Percentiles rank a stretch among this genome's conserved stretches.
Conservation (phyloP, 2,329 filamentous ascomycete species). For the Paraphoma chrysanthemicola region DNA sequence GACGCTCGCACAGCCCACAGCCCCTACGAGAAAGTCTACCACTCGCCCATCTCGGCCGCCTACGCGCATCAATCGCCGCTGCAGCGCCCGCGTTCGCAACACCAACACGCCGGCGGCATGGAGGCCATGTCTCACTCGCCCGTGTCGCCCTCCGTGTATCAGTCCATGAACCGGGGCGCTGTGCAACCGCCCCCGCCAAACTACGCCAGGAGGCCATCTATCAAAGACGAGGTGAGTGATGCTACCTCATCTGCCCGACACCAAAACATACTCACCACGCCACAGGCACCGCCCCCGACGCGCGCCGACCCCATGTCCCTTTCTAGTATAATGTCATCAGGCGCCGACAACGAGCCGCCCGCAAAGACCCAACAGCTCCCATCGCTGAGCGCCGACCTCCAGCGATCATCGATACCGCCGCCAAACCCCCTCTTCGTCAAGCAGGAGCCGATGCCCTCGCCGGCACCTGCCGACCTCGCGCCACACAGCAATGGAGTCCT, state of each 20-base stretch:
- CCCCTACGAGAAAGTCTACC: slow-evolving; percentile 48
- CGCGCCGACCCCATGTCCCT: slow-evolving; percentile 94
- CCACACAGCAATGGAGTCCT: slow-evolving; percentile 25
- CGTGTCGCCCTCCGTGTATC: slow-evolving; percentile 46
- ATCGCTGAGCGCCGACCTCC: slow-evolving; percentile 29
- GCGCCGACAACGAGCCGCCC: slow-evolving; percentile 73
- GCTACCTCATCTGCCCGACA: not conserved
- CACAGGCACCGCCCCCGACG: slow-evolving; percentile 69
- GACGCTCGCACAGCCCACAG: slow-evolving; percentile 41
- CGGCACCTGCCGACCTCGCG: slow-evolving; percentile 32
- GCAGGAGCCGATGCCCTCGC: slow-evolving; percentile 41
- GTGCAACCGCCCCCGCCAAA: slow-evolving; percentile 44
- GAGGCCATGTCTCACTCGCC: slow-evolving; percentile 49
- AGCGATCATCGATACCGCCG: slow-evolving; percentile 27
- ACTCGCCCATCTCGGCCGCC: slow-evolving; percentile 41
- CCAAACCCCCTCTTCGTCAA: slow-evolving; percentile 40
- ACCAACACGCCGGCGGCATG: slow-evolving; percentile 39
- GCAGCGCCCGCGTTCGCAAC: slow-evolving; percentile 47
- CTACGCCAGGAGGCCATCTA: slow-evolving; percentile 39
- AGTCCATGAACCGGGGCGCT: slow-evolving; percentile 39
- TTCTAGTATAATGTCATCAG: slow-evolving; percentile 90
- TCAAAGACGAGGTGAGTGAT: slow-evolving; percentile 45
- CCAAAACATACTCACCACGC: slow-evolving; percentile 23
- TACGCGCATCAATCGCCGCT: slow-evolving; percentile 46
- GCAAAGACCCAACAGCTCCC: slow-evolving; percentile 53